A percentile compares a stretch with the other conserved stretches of the same genome.
Conservation (phyloP, 352 stramenopile genomes). For the Pythium folliculosum region DNA sequence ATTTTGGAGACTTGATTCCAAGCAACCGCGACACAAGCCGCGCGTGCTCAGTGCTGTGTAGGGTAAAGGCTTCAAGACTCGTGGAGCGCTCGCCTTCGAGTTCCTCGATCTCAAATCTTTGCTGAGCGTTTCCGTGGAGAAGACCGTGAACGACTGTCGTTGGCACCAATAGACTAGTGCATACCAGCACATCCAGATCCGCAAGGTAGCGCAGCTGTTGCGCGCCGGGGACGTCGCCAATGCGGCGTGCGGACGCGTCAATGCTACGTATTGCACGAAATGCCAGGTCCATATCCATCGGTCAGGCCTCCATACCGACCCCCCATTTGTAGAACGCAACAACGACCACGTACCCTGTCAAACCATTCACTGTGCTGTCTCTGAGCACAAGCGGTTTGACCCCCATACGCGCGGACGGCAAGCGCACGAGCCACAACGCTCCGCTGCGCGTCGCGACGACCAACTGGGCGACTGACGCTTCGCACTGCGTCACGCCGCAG, state of each 20-base stretch:
- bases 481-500: slow-evolving; percentile 30
- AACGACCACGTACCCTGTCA: neutral
- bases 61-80: slow-evolving; percentile 23
- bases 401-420: slow-evolving; percentile 11
- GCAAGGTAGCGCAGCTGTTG: slow-evolving; percentile 34
- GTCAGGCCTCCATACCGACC: neutral
- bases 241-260: slow-evolving; percentile 2
- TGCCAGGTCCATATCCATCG: neutral
- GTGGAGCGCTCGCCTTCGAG: slow-evolving; percentile 74
- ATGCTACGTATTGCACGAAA: neutral
- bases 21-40: slow-evolving; percentile 38
- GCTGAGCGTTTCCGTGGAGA: neutral
- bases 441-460: slow-evolving; percentile 44
- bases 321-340: too few species aligned
- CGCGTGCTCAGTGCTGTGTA: slow-evolving; percentile 1
- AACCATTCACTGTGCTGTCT: neutral
- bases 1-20: neutral
- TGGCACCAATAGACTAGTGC: slow-evolving; percentile 53
- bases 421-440: slow-evolving; percentile 43
- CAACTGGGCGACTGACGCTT: slow-evolving; percentile 13
- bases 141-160: slow-evolving; percentile 44
- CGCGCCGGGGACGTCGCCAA: slow-evolving; percentile 39
- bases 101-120: slow-evolving; percentile 41
- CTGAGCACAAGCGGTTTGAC: slow-evolving; percentile 5
- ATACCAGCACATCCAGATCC: slow-evolving; percentile 26